Evolutionary conservation across 495 filamentous ascomycete genomes (phyloP), one percentile per base, ranked within the genome.

Genomic region (Cercophora scortea): DNA sequence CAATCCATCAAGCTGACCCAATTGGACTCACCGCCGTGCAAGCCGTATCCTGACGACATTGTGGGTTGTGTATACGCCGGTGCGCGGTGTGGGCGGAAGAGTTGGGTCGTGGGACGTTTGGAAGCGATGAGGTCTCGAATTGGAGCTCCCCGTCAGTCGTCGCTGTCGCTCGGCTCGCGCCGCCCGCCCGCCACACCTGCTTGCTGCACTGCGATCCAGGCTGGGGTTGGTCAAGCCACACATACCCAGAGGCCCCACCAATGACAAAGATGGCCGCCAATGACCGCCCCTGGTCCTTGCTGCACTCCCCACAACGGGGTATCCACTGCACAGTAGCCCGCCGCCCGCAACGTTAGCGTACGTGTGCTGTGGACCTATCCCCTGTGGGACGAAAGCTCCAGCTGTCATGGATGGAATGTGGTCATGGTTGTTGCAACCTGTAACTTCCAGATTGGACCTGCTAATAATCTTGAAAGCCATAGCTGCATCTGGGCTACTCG

Each of bases 21-120:
- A 19, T 15, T 8, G 35, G 8, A 65, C 86, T 57, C 71, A 90
- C 88, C 88, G 65, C 88, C 87, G 59, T 81, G 80, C 62, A 89
- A 76, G 74, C 87, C 87, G 69, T 83, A 90, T 60, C 87, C 87
- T 58, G 87, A 91, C 73, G 86, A 79, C 87, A 91, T 91, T 68
- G 61, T 81, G 69, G 70, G 57, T 53, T 62, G 35, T 44, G 50
- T 51, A 46, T 19, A 55, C 50, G 49, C 57, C 51, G 51, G 45
- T 34, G 35, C 47, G 55, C 45, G 55, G 48, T 52, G 47, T 61
- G 53, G 51, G 57, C 45, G 47, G 45, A 55, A 50, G 47, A 47
- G 51, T 25, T 53, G 51, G 25, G 36, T 43, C 15, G 15, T 42
- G 19, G 51, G 40, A 45, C 42, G 54, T 45, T 49, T 18, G 35